Conservation (phyloP, 345 rosid species). For the Linum trigynum region DNA sequence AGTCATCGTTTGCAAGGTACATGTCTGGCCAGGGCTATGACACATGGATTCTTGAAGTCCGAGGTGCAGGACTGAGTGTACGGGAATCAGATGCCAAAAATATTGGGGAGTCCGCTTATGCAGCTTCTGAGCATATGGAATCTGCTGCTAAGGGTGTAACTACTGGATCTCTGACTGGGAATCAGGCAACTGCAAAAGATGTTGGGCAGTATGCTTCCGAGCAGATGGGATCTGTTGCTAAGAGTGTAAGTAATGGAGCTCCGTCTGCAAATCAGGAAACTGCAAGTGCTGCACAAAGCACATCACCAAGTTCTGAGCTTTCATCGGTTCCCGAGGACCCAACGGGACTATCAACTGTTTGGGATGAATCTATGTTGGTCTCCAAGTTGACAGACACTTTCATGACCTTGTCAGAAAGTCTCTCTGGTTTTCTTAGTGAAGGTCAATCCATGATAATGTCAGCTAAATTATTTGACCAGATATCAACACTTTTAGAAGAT, state of each 20-base stretch:
- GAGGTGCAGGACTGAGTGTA: constrained; percentile 90
- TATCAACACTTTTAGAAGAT: constrained; percentile 68
- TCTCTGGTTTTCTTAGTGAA: constrained; percentile 82
- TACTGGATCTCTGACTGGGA: constrained; percentile 27
- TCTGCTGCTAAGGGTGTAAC: constrained; percentile 39
- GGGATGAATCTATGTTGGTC: constrained; percentile 70
- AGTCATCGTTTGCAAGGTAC: constrained; percentile 83
- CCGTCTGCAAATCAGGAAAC: constrained; percentile 21
- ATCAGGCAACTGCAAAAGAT: constrained; percentile 33
- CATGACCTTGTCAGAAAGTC: constrained; percentile 74
- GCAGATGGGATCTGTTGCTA: constrained; percentile 54
- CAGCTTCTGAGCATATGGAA: constrained; percentile 45
- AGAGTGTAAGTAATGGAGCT: constrained; percentile 33
- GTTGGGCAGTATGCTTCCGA: constrained; percentile 41
- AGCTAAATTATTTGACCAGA: constrained; percentile 68
- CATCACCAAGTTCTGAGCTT: constrained; percentile 24
- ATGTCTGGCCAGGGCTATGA: constrained; percentile 90
- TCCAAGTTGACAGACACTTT: constrained; percentile 58
- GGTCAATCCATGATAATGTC: constrained; percentile 69
- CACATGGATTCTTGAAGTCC: constrained; percentile 92
- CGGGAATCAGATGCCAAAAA: constrained; percentile 49
- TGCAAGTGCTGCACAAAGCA: constrained; percentile 16
- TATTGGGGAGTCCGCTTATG: constrained; percentile 38
- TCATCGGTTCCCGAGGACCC: constrained; percentile 34
- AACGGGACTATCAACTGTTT: constrained; percentile 30